Base-by-base conservation (phyloP, 805 yeast genomes). In the Wickerhamiella bombiphila region DNA sequence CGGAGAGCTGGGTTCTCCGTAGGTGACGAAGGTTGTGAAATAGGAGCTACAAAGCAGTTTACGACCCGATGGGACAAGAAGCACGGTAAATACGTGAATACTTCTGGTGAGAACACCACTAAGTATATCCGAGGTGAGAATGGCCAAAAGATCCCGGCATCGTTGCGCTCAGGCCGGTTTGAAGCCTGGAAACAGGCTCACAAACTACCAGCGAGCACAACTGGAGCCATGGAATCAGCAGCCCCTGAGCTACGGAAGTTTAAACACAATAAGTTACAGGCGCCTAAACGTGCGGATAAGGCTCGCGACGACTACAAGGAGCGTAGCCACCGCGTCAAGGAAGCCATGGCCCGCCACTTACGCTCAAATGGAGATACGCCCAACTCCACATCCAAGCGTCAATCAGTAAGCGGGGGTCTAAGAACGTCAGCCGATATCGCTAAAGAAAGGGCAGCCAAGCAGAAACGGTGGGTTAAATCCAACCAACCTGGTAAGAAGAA, bases 101-200 rank as follows among this genome's bases (percentile, higher is more conserved):
- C 71, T 51, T 81, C 91, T 45, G 54, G 49, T 9, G 93, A 82
- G 52, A 72, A 77, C 60, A 49, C 48, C 14, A 44, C 46, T 22
- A 86, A 82, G 61, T 88, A 68, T 59, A 91, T 91, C 51, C 77
- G 83, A 46, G 93, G 97, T 44, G 99, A 91, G 57, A 77, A 82
- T 57, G 99, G 99, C 5, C 85, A 79, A 50, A 73, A 72, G 55
- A 73, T 91, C 35, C 95, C 97, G 5, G 97, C 98, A 1, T 69
- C 91, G 11, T 83, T 76, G 61, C 70, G 81, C 53, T 76, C 93
- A 2, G 99, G 99, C 33, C 74, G 82, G 47, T 91, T 74, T 53
- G 97, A 86, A 39, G 78, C 76, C 31, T 91, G 99, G 99, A 80
- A 80, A 55, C 68, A 74, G 46, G 72, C 74, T 28, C 71, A 83